Base-by-base conservation (phyloP, 768 basidiomycete genomes). In the Mycena rebaudengoi region DNA sequence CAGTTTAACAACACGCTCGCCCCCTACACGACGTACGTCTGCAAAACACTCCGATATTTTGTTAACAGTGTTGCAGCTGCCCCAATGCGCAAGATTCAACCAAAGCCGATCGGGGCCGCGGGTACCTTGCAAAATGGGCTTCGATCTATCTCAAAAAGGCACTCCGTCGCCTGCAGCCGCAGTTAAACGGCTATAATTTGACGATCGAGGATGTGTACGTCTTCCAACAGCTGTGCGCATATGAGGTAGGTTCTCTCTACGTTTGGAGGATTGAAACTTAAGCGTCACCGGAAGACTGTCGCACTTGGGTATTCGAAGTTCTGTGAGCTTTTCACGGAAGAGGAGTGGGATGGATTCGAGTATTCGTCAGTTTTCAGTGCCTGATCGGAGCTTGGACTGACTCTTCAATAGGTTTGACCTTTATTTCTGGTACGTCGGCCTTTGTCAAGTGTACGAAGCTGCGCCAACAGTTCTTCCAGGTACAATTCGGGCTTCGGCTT, bases 341-440 rank as follows among this genome's bases (percentile, higher is more conserved):
- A 93, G 43, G 96, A 98, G 76, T 98, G 95, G 96, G 90, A 92
- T 72, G 94, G 94, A 0, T 97, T 95, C 74, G 86, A 94, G 73
- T 97, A 98, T 65, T 83, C 91, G 87, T 93, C 67, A 58, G 90
- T 79, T 25, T 40, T 14, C 21, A 43, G 14, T 26, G 26, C 39
- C 18, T 33, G 21, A 11, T 37, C 7, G 20, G 1, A 10, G n/a
- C 6, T 23, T 26, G 11, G 56, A 37, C 44, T 64, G 39, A 40
- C 35, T 25, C 29, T 21, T 41, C 30, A 30, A 13, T 41, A 91
- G 90, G 2, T 77, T 91, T 64, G 91, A 92, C 69, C 74, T 91
- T 12, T 75, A 70, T 67, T 91, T 90, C 80, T 91, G 90, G 90
- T 77, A 35, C 37, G 59, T 52, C 61, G 66, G 45, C 14, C 39